Evolutionary conservation across 257 asterid species (phyloP), one percentile per base, ranked within the genome.

Genomic region (Solanum etuberosum): DNA sequence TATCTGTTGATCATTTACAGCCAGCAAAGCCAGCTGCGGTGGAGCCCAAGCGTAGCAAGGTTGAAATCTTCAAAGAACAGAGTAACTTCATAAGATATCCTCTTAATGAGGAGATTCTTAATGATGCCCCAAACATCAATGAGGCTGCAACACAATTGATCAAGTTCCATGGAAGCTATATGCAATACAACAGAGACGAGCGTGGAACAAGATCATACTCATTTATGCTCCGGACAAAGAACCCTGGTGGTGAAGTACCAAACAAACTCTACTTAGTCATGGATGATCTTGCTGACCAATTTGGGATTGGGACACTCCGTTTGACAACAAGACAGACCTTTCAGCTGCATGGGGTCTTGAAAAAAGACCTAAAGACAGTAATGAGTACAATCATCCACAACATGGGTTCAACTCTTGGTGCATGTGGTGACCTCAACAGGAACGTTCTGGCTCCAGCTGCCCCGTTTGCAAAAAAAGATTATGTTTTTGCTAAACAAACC

Each of bases 131-230:
- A 3, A 94, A 94, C 88, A 89, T 97, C 59, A 95, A 94, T 51
- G 99, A 97, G 92, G 92, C 98, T 77, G 98, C 99, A 40, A 94
- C 91, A 78, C 98, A 95, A 86, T 85, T 97, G 89, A 97, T 97
- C 92, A 97, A 97, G 98, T 97, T 97, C 90, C 99, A 97, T 88
- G 99, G 99, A 72, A 97, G 99, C 92, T 97, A 97, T 87, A 98
- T 94, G 87, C 99, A 95, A 90, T 95, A 94, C 85, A 88, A 97
- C 86, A 93, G 99, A 93, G 99, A 97, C 40, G 98, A 95, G 87
- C 99, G 99, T 70, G 96, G 99, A 29, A 46, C 82, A 13, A 95
- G 87, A 89, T 93, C 98, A 31, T 97, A 95, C 92, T 94, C 99
- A 0, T 97, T 95, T 87, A 95, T 97, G 99, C 98, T 95, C 87